A percentile compares a stretch with the other conserved stretches of the same genome.
Conservation (phyloP, 1,139 yeast genomes). For the Taphrina betulina region DNA sequence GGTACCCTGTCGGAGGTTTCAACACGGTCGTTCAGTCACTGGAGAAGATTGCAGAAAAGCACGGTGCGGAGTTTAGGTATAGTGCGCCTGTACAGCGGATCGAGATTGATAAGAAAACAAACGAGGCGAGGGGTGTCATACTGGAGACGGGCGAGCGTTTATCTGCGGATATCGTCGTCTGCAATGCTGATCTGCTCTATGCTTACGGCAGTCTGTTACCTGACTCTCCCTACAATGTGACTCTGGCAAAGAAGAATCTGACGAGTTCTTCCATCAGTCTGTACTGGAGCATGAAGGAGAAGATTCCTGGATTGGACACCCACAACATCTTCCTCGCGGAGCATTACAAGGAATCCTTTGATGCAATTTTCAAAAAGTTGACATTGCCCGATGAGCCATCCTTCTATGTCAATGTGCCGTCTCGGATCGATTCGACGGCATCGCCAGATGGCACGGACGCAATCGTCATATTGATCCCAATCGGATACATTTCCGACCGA, state of each 20-base stretch:
- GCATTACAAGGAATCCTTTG: slow-evolving; percentile 32
- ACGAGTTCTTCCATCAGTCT: slow-evolving; percentile 27
- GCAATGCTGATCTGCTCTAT: slow-evolving; percentile 32
- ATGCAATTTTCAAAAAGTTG: slow-evolving; percentile 26
- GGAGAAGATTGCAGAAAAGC: slow-evolving; percentile 30
- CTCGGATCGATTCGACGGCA: slow-evolving; percentile 28
- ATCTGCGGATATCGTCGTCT: slow-evolving; percentile 26
- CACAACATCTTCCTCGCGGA: slow-evolving; percentile 35
- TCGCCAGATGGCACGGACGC: slow-evolving; percentile 31
- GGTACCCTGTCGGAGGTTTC: slow-evolving; percentile 34
- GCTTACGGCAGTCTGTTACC: slow-evolving; percentile 30
- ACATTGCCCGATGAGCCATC: slow-evolving; percentile 27
- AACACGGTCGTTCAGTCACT: slow-evolving; percentile 26
- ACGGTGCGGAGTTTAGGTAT: slow-evolving; percentile 28
- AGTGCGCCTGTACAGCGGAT: slow-evolving; percentile 27
- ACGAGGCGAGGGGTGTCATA: slow-evolving; percentile 29
- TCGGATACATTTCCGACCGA: slow-evolving; percentile 33
- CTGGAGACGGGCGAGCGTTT: slow-evolving; percentile 30
- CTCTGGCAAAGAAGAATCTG: slow-evolving; percentile 26
- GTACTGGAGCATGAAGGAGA: slow-evolving; percentile 33
- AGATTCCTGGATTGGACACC: slow-evolving; percentile 25
- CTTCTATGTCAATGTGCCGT: slow-evolving; percentile 33
- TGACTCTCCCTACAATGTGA: slow-evolving; percentile 18
- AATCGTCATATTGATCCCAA: slow-evolving; percentile 27
- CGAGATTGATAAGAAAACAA: slow-evolving; percentile 20